phyloP scores from a whole-genome alignment of 2,329 filamentous ascomycete species.

The Claviceps cyperi region DNA sequence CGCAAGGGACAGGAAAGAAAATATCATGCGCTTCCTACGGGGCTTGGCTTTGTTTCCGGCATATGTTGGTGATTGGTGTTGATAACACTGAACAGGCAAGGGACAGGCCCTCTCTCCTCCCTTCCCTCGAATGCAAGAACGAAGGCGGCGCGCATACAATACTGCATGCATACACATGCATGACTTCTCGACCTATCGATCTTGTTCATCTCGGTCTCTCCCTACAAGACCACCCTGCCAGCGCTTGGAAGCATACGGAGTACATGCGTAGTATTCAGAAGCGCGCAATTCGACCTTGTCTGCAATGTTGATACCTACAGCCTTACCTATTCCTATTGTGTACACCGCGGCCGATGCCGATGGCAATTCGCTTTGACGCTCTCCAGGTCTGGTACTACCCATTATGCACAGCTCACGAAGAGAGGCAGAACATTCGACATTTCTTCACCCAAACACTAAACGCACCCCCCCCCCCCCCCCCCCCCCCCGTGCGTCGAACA shows the following conservation, averaged over 20 bases:
- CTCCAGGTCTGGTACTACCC: background rate
- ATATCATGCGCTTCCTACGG: no score
- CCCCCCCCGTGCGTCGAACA: background rate
- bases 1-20: no score
- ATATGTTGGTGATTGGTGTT: no score
- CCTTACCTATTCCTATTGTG: background rate
- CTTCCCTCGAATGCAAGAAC: no score
- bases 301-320: conserved; percentile 1
- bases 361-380: no score
- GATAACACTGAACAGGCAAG: no score
- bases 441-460: background rate
- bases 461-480: background rate
- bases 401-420: conserved; percentile 1
- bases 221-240: background rate
- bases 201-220: background rate
- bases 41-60: no score
- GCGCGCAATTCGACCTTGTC: conserved; percentile 2
- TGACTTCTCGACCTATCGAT: background rate
- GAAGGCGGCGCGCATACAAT: no score
- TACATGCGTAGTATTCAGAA: background rate
- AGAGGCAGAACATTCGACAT: conserved; percentile 1
- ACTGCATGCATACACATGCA: no score
- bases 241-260: background rate
- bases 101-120: no score
- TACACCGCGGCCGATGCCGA: background rate